These are phyloP conservation scores for Talaromyces amestolkiae DNA, from an alignment of 2,329 filamentous ascomycete genomes.

Conservation along the genomic window DNA sequence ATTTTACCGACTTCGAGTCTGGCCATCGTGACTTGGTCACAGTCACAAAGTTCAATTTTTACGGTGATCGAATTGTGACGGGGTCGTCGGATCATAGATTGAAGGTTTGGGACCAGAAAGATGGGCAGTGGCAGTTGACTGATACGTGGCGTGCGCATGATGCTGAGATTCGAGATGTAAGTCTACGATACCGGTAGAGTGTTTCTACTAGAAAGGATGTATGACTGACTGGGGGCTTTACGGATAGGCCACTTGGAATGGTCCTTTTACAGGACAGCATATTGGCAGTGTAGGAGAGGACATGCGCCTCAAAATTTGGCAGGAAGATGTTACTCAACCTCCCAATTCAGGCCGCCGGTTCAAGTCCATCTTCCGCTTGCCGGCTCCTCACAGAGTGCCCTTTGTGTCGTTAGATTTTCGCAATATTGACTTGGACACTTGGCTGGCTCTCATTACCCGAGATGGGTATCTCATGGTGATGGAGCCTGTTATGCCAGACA, in stretches of 20 bases:
- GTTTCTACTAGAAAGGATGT: conserved; percentile 20
- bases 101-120: conserved; percentile 79
- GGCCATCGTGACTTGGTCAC: conserved; percentile 66
- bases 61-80: conserved; percentile 86
- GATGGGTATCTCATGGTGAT: conserved; percentile 77
- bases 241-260: conserved; percentile 82
- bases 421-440: conserved; percentile 77
- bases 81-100: conserved; percentile 90
- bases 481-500: conserved; percentile 82
- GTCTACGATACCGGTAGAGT: conserved; percentile 36
- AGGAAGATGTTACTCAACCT: conserved; percentile 79
- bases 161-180: conserved; percentile 82
- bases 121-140: conserved; percentile 72
- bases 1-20: conserved; percentile 45
- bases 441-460: conserved; percentile 78
- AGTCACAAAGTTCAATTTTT: conserved; percentile 84
- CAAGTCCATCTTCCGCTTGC: conserved; percentile 63
- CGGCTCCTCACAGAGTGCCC: conserved; percentile 65
- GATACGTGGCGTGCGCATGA: conserved; percentile 90
- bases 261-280: conserved; percentile 82
- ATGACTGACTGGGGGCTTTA: not conserved
- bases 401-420: conserved; percentile 82
- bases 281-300: conserved; percentile 87
- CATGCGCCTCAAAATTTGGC: conserved; percentile 87
- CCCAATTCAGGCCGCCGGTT: conserved; percentile 75